Conservation (phyloP, 2,329 filamentous ascomycete genomes). For the Conoideocrella luteorostrata region DNA sequence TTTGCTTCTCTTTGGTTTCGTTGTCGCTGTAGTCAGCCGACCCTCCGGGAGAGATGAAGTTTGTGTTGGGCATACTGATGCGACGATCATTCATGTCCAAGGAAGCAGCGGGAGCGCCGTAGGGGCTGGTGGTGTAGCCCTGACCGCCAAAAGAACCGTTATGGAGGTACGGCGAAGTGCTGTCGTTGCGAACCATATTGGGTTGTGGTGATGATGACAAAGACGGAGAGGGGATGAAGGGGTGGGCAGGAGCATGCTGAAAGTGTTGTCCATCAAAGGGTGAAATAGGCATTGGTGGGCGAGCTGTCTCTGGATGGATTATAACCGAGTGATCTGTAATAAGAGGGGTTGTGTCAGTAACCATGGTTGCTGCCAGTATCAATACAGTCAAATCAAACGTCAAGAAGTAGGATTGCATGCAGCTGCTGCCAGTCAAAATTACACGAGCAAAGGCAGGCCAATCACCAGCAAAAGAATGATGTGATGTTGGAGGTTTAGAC, state of each 20-base stretch:
- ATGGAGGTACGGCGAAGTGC: conserved; percentile 62
- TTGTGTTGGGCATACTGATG: conserved; percentile 62
- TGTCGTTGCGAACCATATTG: conserved; percentile 44
- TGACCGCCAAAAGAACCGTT: conserved; percentile 45
- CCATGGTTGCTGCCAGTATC: background rate
- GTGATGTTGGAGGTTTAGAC: background rate
- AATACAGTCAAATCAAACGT: background rate
- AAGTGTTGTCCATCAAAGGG: conserved; percentile 43
- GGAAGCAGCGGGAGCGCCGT: conserved; percentile 40
- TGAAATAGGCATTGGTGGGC: conserved; percentile 38
- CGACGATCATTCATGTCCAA: conserved; percentile 45
- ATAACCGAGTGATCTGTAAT: conserved; percentile 48
- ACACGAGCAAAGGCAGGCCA: no score
- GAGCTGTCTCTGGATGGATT: conserved; percentile 48
- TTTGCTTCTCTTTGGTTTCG: conserved; percentile 60
- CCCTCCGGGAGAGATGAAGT: conserved; percentile 57
- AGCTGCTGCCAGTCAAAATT: background rate
- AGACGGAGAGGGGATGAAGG: conserved; percentile 58
- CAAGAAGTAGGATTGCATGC: background rate
- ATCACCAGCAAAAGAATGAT: no score
- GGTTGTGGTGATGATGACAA: conserved; percentile 44
- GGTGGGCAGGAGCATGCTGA: conserved; percentile 35
- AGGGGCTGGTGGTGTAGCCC: conserved; percentile 49
- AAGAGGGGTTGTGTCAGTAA: conserved; percentile 28
- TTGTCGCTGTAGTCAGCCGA: conserved; percentile 55